Percentiles rank a stretch among this genome's conserved stretches.
These are phyloP conservation scores for Scytalidium sp. DNA, from an alignment of 2,329 filamentous ascomycete genomes.

Conservation along the genomic window DNA sequence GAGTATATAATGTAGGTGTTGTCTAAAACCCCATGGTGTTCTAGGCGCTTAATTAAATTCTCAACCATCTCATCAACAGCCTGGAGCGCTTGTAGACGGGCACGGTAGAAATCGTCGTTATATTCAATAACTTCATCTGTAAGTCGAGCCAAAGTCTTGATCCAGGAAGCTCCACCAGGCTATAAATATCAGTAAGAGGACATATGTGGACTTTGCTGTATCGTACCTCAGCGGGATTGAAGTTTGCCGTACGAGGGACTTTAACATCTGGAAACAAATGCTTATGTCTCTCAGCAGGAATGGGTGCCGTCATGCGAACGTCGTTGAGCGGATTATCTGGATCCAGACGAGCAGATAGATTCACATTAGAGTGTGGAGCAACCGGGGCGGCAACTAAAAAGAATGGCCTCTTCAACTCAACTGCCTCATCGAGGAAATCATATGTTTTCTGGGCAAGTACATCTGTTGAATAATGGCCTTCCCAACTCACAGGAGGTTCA, in stretches of 20 bases:
- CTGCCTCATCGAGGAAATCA: conserved; percentile 59
- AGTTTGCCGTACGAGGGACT: conserved; percentile 60
- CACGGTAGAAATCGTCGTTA: conserved; percentile 49
- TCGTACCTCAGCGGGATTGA: conserved; percentile 59
- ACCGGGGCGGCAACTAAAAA: conserved; percentile 65
- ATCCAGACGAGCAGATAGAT: not conserved
- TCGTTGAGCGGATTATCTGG: conserved; percentile 5
- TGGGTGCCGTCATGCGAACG: conserved; percentile 42
- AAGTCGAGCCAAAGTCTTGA: conserved; percentile 38
- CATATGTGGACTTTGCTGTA: not conserved
- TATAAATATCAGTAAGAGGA: conserved; percentile 11
- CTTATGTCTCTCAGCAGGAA: conserved; percentile 58
- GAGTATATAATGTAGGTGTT: conserved; percentile 59
- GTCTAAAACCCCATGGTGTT: conserved; percentile 34
- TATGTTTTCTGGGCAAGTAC: conserved; percentile 57
- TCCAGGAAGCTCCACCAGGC: conserved; percentile 45
- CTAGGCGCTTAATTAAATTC: conserved; percentile 40
- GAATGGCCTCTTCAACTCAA: conserved; percentile 54
- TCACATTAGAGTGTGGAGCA: conserved; percentile 60
- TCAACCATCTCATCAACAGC: conserved; percentile 54
- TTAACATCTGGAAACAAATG: conserved; percentile 57
- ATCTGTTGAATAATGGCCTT: conserved; percentile 47
- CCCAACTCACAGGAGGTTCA: conserved; percentile 50
- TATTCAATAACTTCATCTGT: conserved; percentile 39
- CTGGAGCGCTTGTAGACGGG: conserved; percentile 49